phyloP scores from a whole-genome alignment of 2,329 filamentous ascomycete species.

The Penicillium sp. region DNA sequence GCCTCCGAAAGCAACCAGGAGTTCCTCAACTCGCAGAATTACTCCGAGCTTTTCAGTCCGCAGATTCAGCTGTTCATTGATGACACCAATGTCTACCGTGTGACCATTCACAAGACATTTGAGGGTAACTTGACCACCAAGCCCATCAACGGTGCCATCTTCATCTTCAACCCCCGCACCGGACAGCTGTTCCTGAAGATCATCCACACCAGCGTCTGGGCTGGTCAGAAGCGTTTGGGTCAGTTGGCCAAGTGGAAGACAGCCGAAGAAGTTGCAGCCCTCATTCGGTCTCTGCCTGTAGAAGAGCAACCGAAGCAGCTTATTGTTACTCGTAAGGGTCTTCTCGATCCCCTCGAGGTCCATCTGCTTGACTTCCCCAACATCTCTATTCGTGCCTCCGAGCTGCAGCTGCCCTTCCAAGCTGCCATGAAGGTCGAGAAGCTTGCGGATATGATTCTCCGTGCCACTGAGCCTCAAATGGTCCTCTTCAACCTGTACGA shows the following conservation, averaged over 20 bases:
- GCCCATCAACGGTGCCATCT: conserved; percentile 98
- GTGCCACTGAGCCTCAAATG: conserved; percentile 99
- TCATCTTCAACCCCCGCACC: conserved; percentile 99
- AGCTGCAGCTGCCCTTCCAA: conserved; percentile 96
- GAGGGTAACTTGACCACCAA: conserved; percentile 99
- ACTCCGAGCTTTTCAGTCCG: conserved; percentile 98
- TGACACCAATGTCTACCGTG: conserved; percentile 98
- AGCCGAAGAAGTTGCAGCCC: conserved; percentile 95
- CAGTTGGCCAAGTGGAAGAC: conserved; percentile 99
- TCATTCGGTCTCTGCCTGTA: conserved; percentile 91
- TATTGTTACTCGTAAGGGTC: conserved; percentile 95
- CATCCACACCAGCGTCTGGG: conserved; percentile 99
- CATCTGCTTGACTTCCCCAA: conserved; percentile 98
- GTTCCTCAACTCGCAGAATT: conserved; percentile 98
- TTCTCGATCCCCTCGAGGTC: conserved; percentile 94
- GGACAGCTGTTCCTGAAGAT: conserved; percentile 98
- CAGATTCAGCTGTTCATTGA: conserved; percentile 99
- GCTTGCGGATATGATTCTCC: conserved; percentile 96
- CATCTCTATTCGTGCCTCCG: conserved; percentile 95
- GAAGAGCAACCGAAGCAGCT: conserved; percentile 99
- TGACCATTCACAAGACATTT: conserved; percentile 99
- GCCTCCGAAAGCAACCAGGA: conserved; percentile 99
- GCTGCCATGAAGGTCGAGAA: conserved; percentile 99
- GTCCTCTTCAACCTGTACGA: conserved; percentile 98
- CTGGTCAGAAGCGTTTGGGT: conserved; percentile 96